phyloP scores from a whole-genome alignment of 352 stramenopile genomes.

The Phytophthora foliorum region DNA sequence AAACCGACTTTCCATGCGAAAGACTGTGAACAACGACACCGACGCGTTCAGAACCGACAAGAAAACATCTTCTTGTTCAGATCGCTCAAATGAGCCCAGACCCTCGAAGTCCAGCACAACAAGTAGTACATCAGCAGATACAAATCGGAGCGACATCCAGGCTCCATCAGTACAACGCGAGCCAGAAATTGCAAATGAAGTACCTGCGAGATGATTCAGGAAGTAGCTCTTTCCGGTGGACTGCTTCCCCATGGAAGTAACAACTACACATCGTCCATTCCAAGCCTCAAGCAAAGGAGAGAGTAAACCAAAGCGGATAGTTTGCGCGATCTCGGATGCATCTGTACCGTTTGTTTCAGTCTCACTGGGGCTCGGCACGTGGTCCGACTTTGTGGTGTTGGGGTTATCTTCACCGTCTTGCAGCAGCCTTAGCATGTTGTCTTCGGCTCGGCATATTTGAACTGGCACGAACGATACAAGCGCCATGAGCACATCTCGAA shows the following conservation, averaged over 20 bases:
- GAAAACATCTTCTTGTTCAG: conserved; percentile 80
- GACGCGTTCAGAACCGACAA: conserved; percentile 78
- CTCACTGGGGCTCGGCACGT: neutral
- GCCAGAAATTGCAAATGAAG: conserved; percentile 67
- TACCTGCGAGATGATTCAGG: conserved; percentile 73
- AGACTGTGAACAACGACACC: conserved; percentile 75
- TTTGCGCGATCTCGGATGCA: conserved; percentile 54
- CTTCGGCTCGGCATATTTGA: conserved; percentile 75
- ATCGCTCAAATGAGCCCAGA: conserved; percentile 75
- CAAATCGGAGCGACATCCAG: conserved; percentile 47
- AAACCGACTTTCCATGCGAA: conserved; percentile 78
- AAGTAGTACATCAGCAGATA: conserved; percentile 50
- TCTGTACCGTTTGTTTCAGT: conserved; percentile 24
- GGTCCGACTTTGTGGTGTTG: neutral
- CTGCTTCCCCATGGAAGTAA: conserved; percentile 62
- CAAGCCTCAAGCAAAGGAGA: conserved; percentile 45
- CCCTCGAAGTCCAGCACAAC: conserved; percentile 84
- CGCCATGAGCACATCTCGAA: conserved; percentile 10
- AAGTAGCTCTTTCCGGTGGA: conserved; percentile 86
- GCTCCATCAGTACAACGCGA: conserved; percentile 47
- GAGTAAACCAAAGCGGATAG: conserved; percentile 46
- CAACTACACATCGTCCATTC: conserved; percentile 33
- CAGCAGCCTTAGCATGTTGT: conserved; percentile 64
- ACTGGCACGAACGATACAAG: conserved; percentile 73
- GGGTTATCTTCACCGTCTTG: conserved; percentile 39